Percentiles rank a stretch among this genome's conserved stretches.
These are phyloP conservation scores for Westerdykella sp. DNA, from an alignment of 2,329 filamentous ascomycete genomes.

Conservation along the genomic window DNA sequence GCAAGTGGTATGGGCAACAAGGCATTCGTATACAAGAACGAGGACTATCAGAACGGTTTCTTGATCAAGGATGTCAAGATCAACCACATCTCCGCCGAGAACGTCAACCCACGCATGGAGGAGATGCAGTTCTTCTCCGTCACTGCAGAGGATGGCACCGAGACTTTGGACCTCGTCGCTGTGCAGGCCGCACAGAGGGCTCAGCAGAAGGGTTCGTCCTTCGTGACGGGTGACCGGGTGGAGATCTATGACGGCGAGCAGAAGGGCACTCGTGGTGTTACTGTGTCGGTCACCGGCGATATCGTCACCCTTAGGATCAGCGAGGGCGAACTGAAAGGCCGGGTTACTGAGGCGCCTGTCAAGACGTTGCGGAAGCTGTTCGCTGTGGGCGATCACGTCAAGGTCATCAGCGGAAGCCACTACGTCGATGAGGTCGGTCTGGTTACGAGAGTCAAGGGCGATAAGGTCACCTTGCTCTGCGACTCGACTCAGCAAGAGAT, in stretches of 20 bases:
- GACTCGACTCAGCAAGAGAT: conserved; percentile 92
- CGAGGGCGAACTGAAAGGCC: conserved; percentile 73
- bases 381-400: conserved; percentile 91
- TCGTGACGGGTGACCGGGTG: conserved; percentile 89
- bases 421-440: conserved; percentile 95
- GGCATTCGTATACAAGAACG: conserved; percentile 76
- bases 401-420: conserved; percentile 92
- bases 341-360: conserved; percentile 85
- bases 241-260: conserved; percentile 96
- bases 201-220: conserved; percentile 72
- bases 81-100: conserved; percentile 74
- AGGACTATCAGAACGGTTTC: conserved; percentile 89
- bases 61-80: conserved; percentile 91
- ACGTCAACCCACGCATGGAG: conserved; percentile 88
- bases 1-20: conserved; percentile 50
- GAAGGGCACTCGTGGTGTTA: conserved; percentile 79
- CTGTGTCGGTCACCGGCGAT: conserved; percentile 78
- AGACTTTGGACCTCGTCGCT: conserved; percentile 87
- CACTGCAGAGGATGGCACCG: conserved; percentile 82
- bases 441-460: conserved; percentile 88
- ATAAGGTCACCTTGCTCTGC: conserved; percentile 85
- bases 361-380: conserved; percentile 92
- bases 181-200: conserved; percentile 86
- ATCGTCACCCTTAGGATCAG: conserved; percentile 85
- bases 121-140: conserved; percentile 93